These are phyloP conservation scores for Favolaschia claudopus DNA, from an alignment of 768 basidiomycete genomes.

Conservation along the genomic window DNA sequence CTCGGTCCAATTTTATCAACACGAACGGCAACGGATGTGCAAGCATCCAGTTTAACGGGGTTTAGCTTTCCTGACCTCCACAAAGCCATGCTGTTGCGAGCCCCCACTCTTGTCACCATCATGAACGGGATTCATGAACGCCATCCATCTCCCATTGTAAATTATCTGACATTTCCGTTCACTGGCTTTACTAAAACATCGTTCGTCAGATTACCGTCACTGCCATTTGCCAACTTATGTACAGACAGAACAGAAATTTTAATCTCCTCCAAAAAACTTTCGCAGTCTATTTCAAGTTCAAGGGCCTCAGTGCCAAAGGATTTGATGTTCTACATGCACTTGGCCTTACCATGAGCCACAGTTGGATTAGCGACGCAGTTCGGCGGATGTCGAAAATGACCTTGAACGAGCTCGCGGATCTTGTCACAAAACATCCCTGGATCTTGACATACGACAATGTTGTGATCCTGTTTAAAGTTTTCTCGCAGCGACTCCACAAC, in stretches of 20 bases:
- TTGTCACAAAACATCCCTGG: constrained; percentile 16
- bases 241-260: background rate
- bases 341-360: constrained; percentile 32
- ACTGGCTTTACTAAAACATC: background rate
- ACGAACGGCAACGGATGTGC: too few species aligned
- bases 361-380: constrained; percentile 24
- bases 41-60: too few species aligned
- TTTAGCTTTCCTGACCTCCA: too few species aligned
- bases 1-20: too few species aligned
- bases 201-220: background rate
- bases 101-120: too few species aligned
- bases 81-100: too few species aligned
- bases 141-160: background rate
- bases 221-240: background rate
- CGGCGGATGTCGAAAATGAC: constrained; percentile 9
- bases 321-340: constrained; percentile 30
- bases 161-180: background rate
- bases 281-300: constrained; percentile 27
- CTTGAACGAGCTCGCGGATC: constrained; percentile 9
- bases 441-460: constrained; percentile 31
- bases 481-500: constrained; percentile 33
- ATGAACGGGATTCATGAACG: background rate
- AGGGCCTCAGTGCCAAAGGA: constrained; percentile 25
- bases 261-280: constrained; percentile 18
- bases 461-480: constrained; percentile 25